Conservation (phyloP, 148 eudicot species). For the Camellia japonica region DNA sequence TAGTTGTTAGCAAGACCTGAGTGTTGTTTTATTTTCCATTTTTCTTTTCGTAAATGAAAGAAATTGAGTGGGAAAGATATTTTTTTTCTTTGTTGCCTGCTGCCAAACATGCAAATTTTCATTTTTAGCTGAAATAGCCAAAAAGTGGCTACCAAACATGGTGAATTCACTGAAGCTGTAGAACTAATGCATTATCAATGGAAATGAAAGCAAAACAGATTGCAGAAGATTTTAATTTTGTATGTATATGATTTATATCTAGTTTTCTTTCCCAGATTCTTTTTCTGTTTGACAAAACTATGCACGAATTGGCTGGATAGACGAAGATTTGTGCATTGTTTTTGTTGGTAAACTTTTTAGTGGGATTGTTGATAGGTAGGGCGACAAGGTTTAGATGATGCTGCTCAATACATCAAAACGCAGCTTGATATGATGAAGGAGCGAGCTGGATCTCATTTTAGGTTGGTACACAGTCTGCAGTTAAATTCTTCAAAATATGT, state of each 20-base stretch:
- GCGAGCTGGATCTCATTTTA: conserved; percentile 58
- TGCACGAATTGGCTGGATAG: neutral
- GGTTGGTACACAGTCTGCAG: conserved; percentile 42
- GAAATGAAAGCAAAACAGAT: neutral
- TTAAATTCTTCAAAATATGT: neutral
- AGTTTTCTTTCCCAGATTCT: neutral
- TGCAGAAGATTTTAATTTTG: no score
- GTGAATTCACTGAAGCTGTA: neutral
- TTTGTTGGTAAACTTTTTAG: neutral
- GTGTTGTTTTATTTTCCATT: no score
- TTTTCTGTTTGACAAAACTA: neutral
- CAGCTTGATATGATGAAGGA: conserved; percentile 59
- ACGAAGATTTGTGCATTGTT: conserved; percentile 2
- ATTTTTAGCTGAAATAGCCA: no score
- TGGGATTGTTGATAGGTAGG: conserved; percentile 60
- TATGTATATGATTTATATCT: neutral
- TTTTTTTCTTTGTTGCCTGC: no score
- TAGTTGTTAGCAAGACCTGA: no score
- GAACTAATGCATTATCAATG: neutral
- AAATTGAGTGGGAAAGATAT: no score
- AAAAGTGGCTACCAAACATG: no score
- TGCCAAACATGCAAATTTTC: no score
- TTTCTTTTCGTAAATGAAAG: no score
- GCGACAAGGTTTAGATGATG: conserved; percentile 73
- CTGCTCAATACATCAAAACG: conserved; percentile 68